Base-by-base conservation (phyloP, 495 filamentous ascomycete species). In the Lindgomyces ingoldianus region DNA sequence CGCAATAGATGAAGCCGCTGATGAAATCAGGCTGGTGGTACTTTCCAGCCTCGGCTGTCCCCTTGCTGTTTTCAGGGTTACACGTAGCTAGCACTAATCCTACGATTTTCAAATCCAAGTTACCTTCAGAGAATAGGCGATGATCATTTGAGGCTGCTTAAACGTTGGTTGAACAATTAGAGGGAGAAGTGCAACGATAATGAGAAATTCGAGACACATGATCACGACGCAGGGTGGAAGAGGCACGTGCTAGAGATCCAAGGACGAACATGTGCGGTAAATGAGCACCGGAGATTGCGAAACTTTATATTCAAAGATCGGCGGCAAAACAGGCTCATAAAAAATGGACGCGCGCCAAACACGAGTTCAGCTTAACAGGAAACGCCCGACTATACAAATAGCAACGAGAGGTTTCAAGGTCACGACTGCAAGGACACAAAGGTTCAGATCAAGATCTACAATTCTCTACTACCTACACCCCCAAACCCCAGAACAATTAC, bases 401-500 rank as follows among this genome's bases (percentile, higher is more conserved):
- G n/a, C n/a, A n/a, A n/a, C n/a, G n/a, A n/a, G n/a, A n/a, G n/a
- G n/a, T n/a, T n/a, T n/a, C n/a, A n/a, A n/a, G n/a, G n/a, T n/a
- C n/a, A n/a, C n/a, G n/a, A n/a, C n/a, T n/a, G n/a, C n/a, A n/a
- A n/a, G n/a, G n/a, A n/a, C n/a, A n/a, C n/a, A n/a, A n/a, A n/a
- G n/a, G n/a, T n/a, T n/a, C n/a, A 39, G 6, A 24, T 27, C 47
- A 59, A 65, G 6, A 11, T 54, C 21, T 65, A 59, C 41, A 53
- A 65, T 65, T 65, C 29, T 64, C 62, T 51, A 65, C 64, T 42
- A 26, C 45, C 39, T 58, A 1, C 33, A 4, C 44, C 63, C 8
- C 39, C 50, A 45, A 24, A 29, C 1, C 21, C 57, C 25, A 19
- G n/a, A n/a, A 29, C n/a, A 51, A 67, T 67, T 67, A 67, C 64